Evolutionary conservation across 208 protist species (phyloP), one percentile per base, ranked within the genome.

Genomic region (Kentomonas sorsogonicus): DNA sequence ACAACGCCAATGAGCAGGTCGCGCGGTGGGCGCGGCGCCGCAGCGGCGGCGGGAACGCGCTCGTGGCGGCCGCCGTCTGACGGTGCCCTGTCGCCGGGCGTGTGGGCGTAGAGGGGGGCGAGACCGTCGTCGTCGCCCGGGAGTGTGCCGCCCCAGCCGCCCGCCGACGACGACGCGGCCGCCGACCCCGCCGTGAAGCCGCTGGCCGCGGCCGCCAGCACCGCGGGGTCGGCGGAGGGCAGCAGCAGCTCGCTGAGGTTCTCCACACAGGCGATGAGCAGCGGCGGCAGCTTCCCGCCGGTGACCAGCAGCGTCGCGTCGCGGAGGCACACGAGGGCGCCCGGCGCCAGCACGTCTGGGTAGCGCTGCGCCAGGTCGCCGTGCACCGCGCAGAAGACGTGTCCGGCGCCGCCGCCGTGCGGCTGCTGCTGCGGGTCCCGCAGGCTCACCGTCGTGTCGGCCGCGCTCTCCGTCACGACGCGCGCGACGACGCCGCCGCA

Each of bases 381-480:
- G 63, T 94, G 87, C 6, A 94, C 53, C 10, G 79, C 78, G 47
- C 81, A 91, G 51, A 82, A 79, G 51, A 76, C 72, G 18, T 74
- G 67, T 4, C 79, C 74, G 39, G 69, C 83, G 44, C 67, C 60
- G n/a, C n/a, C n/a, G n/a, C n/a, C n/a, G n/a, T n/a, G n/a, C n/a
- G n/a, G n/a, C n/a, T n/a, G n/a, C n/a, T n/a, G n/a, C n/a, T n/a
- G n/a, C n/a, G n/a, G n/a, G 56, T 94, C 87, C 30, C 70, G 70
- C 27, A 94, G 54, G n/a, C 76, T 46, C 34, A 94, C 74, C 11
- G 81, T 91, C 20, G 83, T 86, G 73, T 94, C 87, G 2, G 73
- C 68, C 15, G 83, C 71, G 54, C 79, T 90, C 60, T 94, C 87
- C 11, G 74, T 81, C 46, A 86, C 77, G 22, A 94, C 39, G 15